Evolutionary conservation across 179 eudicot genomes (phyloP), one percentile per base, ranked within the genome.

Genomic region (Spergularia azorica): DNA sequence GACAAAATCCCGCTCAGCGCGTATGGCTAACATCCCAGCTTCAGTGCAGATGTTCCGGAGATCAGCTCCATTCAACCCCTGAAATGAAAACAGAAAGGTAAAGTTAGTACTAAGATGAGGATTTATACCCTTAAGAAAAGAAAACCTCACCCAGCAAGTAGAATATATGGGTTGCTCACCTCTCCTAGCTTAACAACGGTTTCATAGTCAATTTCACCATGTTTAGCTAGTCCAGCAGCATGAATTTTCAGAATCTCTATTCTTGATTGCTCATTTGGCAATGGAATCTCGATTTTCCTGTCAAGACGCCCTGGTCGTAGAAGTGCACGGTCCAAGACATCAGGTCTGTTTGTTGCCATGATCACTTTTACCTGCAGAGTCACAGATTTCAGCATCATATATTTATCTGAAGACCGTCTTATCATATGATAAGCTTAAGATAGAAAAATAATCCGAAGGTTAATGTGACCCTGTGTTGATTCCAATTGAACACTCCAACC

Each of bases 341-440:
- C 98, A 20, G 99, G 99, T 79, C 99, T 88, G 75, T 96, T 96
- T 61, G 99, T 96, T 21, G 99, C 99, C 99, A 96, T 96, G 11
- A 96, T 96, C 98, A 96, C 94, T 87, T 96, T 96, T 16, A 96
- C 99, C 99, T 96, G 84, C 52, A 63, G 39, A 63, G 39, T 36
- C 4, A 36, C 39, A 36, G 39, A 2, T 2, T 36, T 36, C 39
- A 36, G 39, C 39, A 36, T 36, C 39, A 36, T 36, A 36, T 36
- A 36, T 3, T 36, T 36, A 3, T 36, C 39, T 36, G 39, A 36
- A 2, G 4, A 36, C 39, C 3, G 39, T 36, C 39, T 3, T 36
- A 36, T 36, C 39, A 36, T 36, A 2, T 36, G 39, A 36, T 3
- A 2, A 36, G 39, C 4, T 5, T 5, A n/a, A 21, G 68, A 18